Conservation (phyloP, 192 early-diverging fungal genomes). For the Spinellus fusiger region DNA sequence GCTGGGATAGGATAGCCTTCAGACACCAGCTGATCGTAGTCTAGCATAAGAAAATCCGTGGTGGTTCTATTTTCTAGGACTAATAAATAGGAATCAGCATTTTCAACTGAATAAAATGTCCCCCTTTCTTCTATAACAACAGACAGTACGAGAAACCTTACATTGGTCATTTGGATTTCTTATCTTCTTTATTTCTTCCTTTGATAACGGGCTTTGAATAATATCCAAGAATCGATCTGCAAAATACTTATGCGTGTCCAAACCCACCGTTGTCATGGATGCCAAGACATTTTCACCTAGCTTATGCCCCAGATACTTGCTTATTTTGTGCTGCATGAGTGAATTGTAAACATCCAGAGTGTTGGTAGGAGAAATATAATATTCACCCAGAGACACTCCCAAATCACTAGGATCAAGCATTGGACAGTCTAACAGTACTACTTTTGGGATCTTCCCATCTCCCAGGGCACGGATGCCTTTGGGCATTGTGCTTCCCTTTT, state of each 20-base stretch:
- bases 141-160: too few species aligned
- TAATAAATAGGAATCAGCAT: neutral
- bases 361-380: neutral
- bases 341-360: neutral
- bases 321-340: neutral
- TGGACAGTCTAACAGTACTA: neutral
- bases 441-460: neutral
- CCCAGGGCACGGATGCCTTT: neutral
- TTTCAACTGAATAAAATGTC: neutral
- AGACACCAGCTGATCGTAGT: slow-evolving; percentile 19
- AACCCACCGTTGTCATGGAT: neutral
- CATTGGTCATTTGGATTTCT: neutral
- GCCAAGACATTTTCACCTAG: neutral
- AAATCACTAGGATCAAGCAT: slow-evolving; percentile 3
- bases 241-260: slow-evolving; percentile 5
- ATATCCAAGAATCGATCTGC: slow-evolving; percentile 18
- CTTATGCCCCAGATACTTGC: neutral
- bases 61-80: neutral
- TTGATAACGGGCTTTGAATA: slow-evolving; percentile 4
- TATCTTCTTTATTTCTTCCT: slow-evolving; percentile 8
- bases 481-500: slow-evolving; percentile 1
- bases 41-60: slow-evolving; percentile 18
- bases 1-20: slow-evolving; percentile 32
- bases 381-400: neutral
- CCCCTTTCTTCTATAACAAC: too few species aligned